Evolutionary conservation across 2,329 filamentous ascomycete species (phyloP).

Genomic region (Hypoxylon sp.): DNA sequence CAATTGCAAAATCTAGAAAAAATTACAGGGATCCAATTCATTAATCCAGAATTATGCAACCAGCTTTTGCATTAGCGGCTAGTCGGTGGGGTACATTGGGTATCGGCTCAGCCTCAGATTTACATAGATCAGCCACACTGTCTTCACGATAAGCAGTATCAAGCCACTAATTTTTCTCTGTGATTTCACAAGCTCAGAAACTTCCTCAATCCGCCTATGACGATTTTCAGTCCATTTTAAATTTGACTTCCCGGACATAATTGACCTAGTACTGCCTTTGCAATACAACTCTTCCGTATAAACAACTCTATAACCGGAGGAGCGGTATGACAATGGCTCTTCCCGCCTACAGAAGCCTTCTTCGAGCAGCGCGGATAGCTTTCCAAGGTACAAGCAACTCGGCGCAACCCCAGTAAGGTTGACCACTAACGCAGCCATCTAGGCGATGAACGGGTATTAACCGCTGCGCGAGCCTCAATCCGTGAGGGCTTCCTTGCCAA

Average conservation of each 20-base stretch:
- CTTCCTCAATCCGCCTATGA: neutral
- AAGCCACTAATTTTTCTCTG: constrained; percentile 25
- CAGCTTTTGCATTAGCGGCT: neutral
- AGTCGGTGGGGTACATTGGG: neutral
- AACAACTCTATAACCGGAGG: neutral
- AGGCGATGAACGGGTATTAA: constrained; percentile 80
- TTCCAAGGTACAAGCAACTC: constrained; percentile 77
- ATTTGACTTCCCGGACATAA: neutral
- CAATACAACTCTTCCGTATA: neutral
- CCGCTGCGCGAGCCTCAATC: constrained; percentile 79
- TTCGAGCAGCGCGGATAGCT: constrained; percentile 85
- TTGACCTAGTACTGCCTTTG: neutral
- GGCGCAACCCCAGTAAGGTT: neutral
- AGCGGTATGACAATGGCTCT: constrained; percentile 62
- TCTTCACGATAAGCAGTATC: constrained; percentile 2
- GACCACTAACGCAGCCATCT: constrained; percentile 1
- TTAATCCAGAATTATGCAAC: constrained; percentile 9
- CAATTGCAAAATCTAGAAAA: neutral
- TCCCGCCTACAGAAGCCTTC: constrained; percentile 81
- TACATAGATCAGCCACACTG: neutral
- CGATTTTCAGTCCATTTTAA: neutral
- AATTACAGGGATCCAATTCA: constrained; percentile 14
- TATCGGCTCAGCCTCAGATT: neutral
- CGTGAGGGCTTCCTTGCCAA: constrained; percentile 81
- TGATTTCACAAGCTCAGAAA: constrained; percentile 16